phyloP scores from a whole-genome alignment of 208 protist species.

The Trypanosoma cruzi region DNA sequence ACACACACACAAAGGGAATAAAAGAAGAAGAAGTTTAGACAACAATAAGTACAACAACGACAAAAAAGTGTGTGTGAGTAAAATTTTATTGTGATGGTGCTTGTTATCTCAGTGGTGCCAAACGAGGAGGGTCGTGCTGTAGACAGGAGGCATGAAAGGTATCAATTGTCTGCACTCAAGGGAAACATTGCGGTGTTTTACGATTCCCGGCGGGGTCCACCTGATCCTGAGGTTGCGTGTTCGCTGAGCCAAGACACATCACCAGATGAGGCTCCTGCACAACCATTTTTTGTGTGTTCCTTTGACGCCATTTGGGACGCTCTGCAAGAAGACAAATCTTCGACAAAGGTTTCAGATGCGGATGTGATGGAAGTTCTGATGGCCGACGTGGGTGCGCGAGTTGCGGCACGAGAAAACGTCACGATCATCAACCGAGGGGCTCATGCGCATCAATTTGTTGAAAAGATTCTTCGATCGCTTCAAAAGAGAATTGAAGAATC shows the following conservation, averaged over 20 bases:
- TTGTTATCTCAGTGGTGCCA: constrained; percentile 23
- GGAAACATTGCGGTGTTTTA: constrained; percentile 29
- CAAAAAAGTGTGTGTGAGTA: too few species aligned
- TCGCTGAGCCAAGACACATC: constrained; percentile 1
- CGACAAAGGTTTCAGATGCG: constrained; percentile 6
- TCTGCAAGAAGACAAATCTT: constrained; percentile 31
- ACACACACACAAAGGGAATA: not conserved
- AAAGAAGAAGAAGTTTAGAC: not conserved
- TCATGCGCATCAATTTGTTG: constrained; percentile 57
- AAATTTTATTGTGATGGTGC: constrained; percentile 28
- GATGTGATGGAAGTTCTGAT: constrained; percentile 55
- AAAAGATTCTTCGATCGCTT: constrained; percentile 60
- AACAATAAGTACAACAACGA: too few species aligned
- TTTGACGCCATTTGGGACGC: constrained; percentile 63
- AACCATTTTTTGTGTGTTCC: constrained; percentile 65
- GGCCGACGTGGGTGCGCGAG: constrained; percentile 53
- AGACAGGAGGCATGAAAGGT: constrained; percentile 21
- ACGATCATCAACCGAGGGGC: constrained; percentile 81
- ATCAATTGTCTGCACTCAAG: constrained; percentile 16
- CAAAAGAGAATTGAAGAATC: constrained; percentile 56
- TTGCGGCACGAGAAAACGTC: constrained; percentile 79
- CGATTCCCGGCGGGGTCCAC: constrained; percentile 17
- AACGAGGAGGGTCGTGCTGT: constrained; percentile 4
- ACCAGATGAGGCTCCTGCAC: constrained; percentile 7
- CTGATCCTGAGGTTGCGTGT: constrained; percentile 17